phyloP scores from a whole-genome alignment of 78 protist species.

The Emiliania huxleyi region DNA sequence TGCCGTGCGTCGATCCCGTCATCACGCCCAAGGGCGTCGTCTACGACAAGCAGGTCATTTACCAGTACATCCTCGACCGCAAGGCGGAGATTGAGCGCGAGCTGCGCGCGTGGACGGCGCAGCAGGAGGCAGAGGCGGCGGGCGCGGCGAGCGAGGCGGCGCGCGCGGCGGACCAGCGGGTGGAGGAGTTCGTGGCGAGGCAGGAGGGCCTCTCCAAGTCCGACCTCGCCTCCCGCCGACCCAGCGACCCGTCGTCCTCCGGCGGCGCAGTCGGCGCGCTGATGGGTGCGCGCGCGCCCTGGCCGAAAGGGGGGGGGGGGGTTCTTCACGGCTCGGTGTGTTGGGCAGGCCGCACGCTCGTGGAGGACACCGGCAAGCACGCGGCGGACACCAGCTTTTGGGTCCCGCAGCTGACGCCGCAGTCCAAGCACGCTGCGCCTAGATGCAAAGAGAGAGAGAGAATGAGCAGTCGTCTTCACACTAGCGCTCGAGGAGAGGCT shows the following conservation, averaged over 20 bases:
- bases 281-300: too few relatives aligned
- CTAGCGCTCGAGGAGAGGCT: too few relatives aligned
- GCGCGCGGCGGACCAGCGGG: neutral
- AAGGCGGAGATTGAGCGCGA: neutral
- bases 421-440: too few relatives aligned
- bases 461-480: too few relatives aligned
- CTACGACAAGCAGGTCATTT: neutral
- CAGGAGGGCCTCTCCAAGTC: neutral
- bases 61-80: neutral
- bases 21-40: neutral
- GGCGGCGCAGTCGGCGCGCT: neutral
- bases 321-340: too few relatives aligned
- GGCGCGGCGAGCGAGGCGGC: too few relatives aligned
- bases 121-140: neutral
- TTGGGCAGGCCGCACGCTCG: neutral
- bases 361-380: neutral
- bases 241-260: too few relatives aligned
- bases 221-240: neutral
- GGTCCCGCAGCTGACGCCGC: neutral
- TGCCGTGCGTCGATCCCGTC: constrained; percentile 13
- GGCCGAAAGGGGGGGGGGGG: too few relatives aligned
- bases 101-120: neutral
- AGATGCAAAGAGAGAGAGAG: too few relatives aligned
- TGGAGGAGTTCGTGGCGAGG: neutral
- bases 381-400: constrained; percentile 15